Base-by-base conservation (phyloP, 2,329 filamentous ascomycete species). In the Cercospora janseana region DNA sequence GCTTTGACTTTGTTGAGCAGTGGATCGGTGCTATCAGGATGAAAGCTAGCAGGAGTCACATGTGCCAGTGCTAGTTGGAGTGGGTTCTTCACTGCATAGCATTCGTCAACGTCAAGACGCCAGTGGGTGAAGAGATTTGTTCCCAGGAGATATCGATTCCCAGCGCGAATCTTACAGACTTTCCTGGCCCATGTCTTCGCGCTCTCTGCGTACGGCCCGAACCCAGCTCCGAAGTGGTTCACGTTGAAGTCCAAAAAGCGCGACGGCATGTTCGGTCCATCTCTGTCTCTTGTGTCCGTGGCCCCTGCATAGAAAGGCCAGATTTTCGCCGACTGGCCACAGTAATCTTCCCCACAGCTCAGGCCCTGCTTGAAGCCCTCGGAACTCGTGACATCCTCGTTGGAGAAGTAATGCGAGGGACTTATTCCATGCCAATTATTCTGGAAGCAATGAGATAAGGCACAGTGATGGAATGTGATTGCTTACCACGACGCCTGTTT, bases 51-150 rank as follows among this genome's bases (percentile, higher is more conserved):
- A 3, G 24, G 10, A 12, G 26, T 18, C 15, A 28, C 16, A 20
- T 44, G 41, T 18, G n/a, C 41, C 5, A 44, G 41, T 3, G 41
- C 41, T 21, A 44, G 29, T 12, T 21, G 18, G 1, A 31, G 8
- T 18, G 41, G 41, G 10, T 44, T 44, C 41, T n/a, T 31, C 8
- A 44, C 29, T 3, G 2, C 8, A 3, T 21, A 15, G 41, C 41
- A 44, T 29, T 44, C 13, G 4, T 12, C 12, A 7, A 18, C 41
- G 7, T 13, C 18, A 13, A 31, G 41, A 13, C 41, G 24, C 27
- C 41, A 32, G 6, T 16, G 10, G 8, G 41, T 44, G 41, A 44
- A 44, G 3, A 44, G 41, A 23, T 44, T 44, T 4, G 27, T 31
- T 4, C 41, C 41, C 1, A 44, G 41, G 3, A 44, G 23, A 13